A percentile compares a stretch with the other conserved stretches of the same genome.
Evolutionary conservation across 176 grass and related monocot species (phyloP).

Genomic region (Oryza officinalis): DNA sequence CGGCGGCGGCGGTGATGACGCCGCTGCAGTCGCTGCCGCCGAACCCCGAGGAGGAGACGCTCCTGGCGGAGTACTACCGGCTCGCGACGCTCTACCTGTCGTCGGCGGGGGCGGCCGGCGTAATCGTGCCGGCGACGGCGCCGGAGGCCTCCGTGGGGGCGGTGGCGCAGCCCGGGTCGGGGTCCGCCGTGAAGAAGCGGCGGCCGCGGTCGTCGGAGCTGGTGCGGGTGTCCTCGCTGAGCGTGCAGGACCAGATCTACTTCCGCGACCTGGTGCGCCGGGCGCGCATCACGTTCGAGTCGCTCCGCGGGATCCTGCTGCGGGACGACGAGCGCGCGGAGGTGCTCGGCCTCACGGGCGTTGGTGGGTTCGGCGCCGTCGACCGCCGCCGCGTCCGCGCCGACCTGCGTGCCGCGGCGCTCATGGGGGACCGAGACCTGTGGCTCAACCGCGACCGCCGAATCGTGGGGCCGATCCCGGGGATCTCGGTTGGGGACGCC

Average conservation of each 20-base stretch:
- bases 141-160: conserved; percentile 24
- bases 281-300: conserved; percentile 94
- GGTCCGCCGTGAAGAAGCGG: conserved; percentile 61
- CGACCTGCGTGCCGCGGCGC: conserved; percentile 65
- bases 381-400: conserved; percentile 59
- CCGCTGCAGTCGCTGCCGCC: conserved; percentile 59
- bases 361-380: conserved; percentile 16
- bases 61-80: conserved; percentile 69
- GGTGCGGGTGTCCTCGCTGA: conserved; percentile 82
- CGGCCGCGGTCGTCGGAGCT: conserved; percentile 83
- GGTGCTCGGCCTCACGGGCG: conserved; percentile 40
- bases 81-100: conserved; percentile 62
- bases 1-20: conserved; percentile 45
- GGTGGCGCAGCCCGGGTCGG: conserved; percentile 41
- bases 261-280: conserved; percentile 82
- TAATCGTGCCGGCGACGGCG: conserved; percentile 42
- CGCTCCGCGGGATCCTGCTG: conserved; percentile 59
- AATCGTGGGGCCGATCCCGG: conserved; percentile 81
- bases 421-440: conserved; percentile 80
- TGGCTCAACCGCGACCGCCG: conserved; percentile 93
- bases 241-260: conserved; percentile 79
- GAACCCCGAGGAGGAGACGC: conserved; percentile 59
- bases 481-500: conserved; percentile 78
- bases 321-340: conserved; percentile 67
- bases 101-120: conserved; percentile 28